Evolutionary conservation across 202 grass and related monocot species (phyloP), one percentile per base, ranked within the genome.

Genomic region (Carex sylvatica): DNA sequence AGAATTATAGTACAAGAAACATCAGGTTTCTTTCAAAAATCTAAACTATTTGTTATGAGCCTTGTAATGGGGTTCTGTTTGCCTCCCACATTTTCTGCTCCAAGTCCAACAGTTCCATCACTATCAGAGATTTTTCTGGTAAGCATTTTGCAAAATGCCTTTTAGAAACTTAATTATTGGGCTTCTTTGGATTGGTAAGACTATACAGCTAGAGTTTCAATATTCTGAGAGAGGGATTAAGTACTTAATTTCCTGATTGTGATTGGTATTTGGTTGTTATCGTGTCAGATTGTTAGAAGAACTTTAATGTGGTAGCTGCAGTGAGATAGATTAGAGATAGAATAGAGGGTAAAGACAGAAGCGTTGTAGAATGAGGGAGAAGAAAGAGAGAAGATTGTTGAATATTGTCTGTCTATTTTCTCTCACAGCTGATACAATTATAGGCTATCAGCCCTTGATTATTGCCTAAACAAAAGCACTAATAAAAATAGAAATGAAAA

Each of bases 51-150:
- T 8, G 16, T 8, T 69, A 73, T 51, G 9, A 71, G 40, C 69
- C n/a, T 26, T 24, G 42, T 19, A 73, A 24, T 6, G 46, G 13
- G 23, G 70, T 74, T 73, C 46, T 58, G 18, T 52, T 22, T 5
- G 20, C 10, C 44, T 11, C 20, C 15, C 36, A 9, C 66, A 70
- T 15, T 53, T 74, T 74, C 46, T 74, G 20, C 70, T n/a, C n/a
- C n/a, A n/a, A n/a, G n/a, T 15, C 0, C 20, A 6, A 9, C 33
- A 40, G 69, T 51, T 51, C 44, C 10, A 74, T 74, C 70, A 53
- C 70, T 28, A 20, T 52, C 70, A 28, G 70, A 74, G 44, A 16
- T 52, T 65, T 33, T 74, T 74, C 70, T 74, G 70, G 70, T 53
- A 74, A 74, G 11, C 12, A 30, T 15, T 10, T 30, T 74, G 11